Evolutionary conservation across 2,329 filamentous ascomycete species (phyloP), one percentile per base, ranked within the genome.

Genomic region (Penicillium sp.): DNA sequence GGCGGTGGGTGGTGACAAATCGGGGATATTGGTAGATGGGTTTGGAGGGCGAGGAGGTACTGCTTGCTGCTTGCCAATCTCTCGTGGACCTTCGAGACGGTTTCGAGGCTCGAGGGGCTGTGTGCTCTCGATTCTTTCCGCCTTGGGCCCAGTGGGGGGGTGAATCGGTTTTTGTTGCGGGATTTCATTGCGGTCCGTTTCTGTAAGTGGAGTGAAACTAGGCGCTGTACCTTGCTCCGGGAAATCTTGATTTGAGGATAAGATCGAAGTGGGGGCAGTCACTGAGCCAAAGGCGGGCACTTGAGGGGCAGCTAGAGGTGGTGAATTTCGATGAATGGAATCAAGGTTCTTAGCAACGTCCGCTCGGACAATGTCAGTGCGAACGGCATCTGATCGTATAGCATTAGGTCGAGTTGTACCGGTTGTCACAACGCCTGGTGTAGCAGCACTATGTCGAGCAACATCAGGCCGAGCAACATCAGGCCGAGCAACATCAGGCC

Each of bases 71-170:
- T 54, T 50, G 23, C 56, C 54, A 14, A 19, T 36, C 18, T 73
- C 70, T 10, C 51, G 49, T 2, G 38, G 16, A n/a, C 57, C 57
- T 16, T 68, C 62, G n/a, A 61, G 66, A 36, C 66, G 63, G 19
- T 57, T 29, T 13, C 64, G 66, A 45, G 60, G 51, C 11, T 73
- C 67, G 14, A 62, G 46, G 4, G 59, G 47, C 19, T 61, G 60
- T 35, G 64, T 61, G 10, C 59, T 38, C 10, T 70, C 64, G 16
- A 51, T 59, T 19, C 76, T 67, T n/a, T 73, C 71, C 9, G 75
- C 75, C 56, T 76, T 77, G 8, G 76, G 76, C 10, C 72, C 74
- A 8, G 75, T 78, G 10, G 76, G 76, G 11, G 75, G 73, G 29
- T 74, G 71, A 35, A 71, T 67, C 2, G 63, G 47, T 3, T 60